Conservation (phyloP, 1,284 basidiomycete species). For the Sporisorium scitamineum region DNA sequence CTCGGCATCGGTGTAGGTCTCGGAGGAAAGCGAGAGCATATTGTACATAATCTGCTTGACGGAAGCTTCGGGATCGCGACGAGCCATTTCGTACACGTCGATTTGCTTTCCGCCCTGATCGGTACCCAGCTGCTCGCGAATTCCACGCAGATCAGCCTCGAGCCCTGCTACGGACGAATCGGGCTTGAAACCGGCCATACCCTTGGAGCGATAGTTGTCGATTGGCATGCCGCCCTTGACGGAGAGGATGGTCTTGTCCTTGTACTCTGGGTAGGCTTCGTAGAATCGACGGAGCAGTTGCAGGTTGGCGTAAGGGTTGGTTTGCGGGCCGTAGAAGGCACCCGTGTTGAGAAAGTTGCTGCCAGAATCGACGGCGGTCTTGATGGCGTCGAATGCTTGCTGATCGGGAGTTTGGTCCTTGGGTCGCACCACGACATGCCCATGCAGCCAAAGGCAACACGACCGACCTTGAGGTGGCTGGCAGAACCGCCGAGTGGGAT, state of each 20-base stretch:
- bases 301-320: conserved; percentile 70
- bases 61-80: conserved; percentile 31
- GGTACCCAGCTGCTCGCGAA: conserved; percentile 48
- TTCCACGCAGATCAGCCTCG: conserved; percentile 42
- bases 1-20: conserved; percentile 34
- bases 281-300: conserved; percentile 72
- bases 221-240: conserved; percentile 72
- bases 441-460: conserved; percentile 61
- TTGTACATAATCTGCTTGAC: conserved; percentile 53
- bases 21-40: conserved; percentile 44
- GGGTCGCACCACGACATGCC: conserved; percentile 55
- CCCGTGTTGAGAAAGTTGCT: conserved; percentile 71
- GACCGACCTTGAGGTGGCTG: conserved; percentile 41
- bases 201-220: conserved; percentile 21
- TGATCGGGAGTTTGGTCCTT: conserved; percentile 71
- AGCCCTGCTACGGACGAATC: conserved; percentile 42
- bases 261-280: conserved; percentile 74
- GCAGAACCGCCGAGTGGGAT: conserved; percentile 54
- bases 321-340: conserved; percentile 72
- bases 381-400: conserved; percentile 76
- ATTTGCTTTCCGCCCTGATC: conserved; percentile 56
- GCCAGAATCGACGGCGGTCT: conserved; percentile 74
- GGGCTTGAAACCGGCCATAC: conserved; percentile 38
- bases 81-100: conserved; percentile 60
- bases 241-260: conserved; percentile 73